Base-by-base conservation (phyloP, 495 filamentous ascomycete genomes). In the Daldinia caldariorum region DNA sequence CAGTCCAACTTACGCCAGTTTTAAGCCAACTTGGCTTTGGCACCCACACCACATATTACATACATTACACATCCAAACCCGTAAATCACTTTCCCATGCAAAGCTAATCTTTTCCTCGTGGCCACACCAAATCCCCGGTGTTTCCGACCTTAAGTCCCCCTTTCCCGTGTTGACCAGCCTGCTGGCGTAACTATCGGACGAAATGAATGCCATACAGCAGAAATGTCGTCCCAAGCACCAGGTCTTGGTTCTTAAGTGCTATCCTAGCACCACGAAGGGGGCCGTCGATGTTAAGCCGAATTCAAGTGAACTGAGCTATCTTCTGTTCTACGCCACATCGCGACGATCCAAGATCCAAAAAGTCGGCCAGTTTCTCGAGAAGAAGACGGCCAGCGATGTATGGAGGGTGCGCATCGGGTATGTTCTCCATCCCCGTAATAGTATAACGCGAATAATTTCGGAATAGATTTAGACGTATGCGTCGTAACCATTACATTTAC, bases 291-390 rank as follows among this genome's bases (percentile, higher is more conserved):
- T 97, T 63, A 94, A 93, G 79, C 93, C 94, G 8, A 97, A 97
- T 76, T 90, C 92, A 49, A 95, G 91, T 79, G 94, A 97, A 82
- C 88, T 97, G 45, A 96, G 92, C 76, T 97, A 97, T 77, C 86
- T 97, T 57, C 88, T 97, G 31, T 97, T 94, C 85, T 97, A 97
- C 85, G 92, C 91, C 45, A 94, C 92, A 77, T 95, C 94, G 70
- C 91, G 94, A 58, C 87, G 92, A 63, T 94, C 91, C 79, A 97
- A 97, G 86, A 86, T 97, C 61, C 92, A 94, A 75, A 97, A 97
- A 78, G 92, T 97, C 54, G 92, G 92, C 76, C 87, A 87, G 73
- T 97, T 96, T 75, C 82, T 97, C 73, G 93, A 97, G 80, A 94
- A 92, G 83, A 91, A 92, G 81, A 93, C 93, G 58, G 90, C 90